Evolutionary conservation across 768 basidiomycete species (phyloP), one percentile per base, ranked within the genome.

Genomic region (Sporobolomyces roseus): DNA sequence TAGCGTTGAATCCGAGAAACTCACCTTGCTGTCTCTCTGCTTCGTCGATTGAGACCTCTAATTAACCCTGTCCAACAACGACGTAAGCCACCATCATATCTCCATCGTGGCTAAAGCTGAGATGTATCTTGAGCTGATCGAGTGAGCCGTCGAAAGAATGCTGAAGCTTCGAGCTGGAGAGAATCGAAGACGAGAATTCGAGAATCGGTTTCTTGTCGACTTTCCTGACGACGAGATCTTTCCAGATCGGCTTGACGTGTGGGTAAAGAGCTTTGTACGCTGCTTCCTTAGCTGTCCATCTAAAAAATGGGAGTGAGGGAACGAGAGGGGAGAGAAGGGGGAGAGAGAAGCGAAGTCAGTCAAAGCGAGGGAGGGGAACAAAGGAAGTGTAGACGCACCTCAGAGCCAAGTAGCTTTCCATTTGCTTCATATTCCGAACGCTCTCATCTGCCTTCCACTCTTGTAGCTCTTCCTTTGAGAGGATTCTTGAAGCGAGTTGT

Each of bases 191-290:
- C 0, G 68, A 46, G 29, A 64, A 69, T 12, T 14, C 51, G 58
- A 65, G 50, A 17, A 21, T 12, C 12, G 68, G 68, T 33, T 69
- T 69, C 36, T 48, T 54, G 58, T 78, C 66, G 58, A 65, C 59
- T 30, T 69, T 69, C 35, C 21, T 8, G 83, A 89, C 9, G n/a
- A 83, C 83, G 66, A 91, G 77, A 30, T 91, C 85, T 75, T 89
- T 88, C 91, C 90, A 92, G 10, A 83, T 84, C 23, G 88, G 85
- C 36, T 75, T 80, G 48, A 83, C 75, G 25, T 66, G 35, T 0
- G 90, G 90, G 76, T 85, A 90, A 66, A 91, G 75, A 0, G 90
- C 91, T 76, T 93, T 93, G 80, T 91, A 93, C 0, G 86, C 85
- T 0, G 91, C 88, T 78, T 93, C 91, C 74, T 93, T 93, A 25